A percentile compares a stretch with the other conserved stretches of the same genome.
phyloP scores from a whole-genome alignment of 352 stramenopile species.

The Pythium rishiriense region DNA sequence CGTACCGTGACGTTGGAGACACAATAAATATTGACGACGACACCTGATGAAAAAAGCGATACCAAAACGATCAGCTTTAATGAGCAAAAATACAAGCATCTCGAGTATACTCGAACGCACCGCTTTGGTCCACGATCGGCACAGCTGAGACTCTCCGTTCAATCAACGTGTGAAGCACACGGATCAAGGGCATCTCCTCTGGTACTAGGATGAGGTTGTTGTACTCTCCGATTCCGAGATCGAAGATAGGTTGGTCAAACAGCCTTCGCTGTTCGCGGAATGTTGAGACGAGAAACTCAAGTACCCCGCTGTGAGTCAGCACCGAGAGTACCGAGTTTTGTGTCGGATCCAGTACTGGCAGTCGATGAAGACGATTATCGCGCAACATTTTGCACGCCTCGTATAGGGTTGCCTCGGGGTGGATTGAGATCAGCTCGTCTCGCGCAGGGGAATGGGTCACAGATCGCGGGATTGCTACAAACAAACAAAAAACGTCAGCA shows the following conservation, averaged over 20 bases:
- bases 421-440: conserved; percentile 80
- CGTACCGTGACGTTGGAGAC: conserved; percentile 87
- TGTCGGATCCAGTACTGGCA: conserved; percentile 92
- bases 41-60: conserved; percentile 33
- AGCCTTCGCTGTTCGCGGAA: conserved; percentile 96
- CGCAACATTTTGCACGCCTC: conserved; percentile 90
- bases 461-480: conserved; percentile 82
- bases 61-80: not conserved
- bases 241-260: conserved; percentile 96
- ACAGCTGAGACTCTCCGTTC: conserved; percentile 81
- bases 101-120: conserved; percentile 34
- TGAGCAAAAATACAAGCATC: not conserved
- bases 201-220: conserved; percentile 92
- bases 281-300: conserved; percentile 96
- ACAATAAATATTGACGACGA: conserved; percentile 93
- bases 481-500: not conserved
- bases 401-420: conserved; percentile 88
- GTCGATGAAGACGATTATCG: conserved; percentile 88
- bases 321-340: conserved; percentile 94
- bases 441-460: conserved; percentile 64
- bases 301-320: conserved; percentile 92
- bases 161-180: conserved; percentile 90
- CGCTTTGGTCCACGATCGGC: conserved; percentile 80
- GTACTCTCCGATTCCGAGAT: conserved; percentile 95
- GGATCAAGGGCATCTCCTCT: conserved; percentile 92